These are phyloP conservation scores for Tricholoma flavovirens DNA, from an alignment of 768 basidiomycete genomes.

Conservation along the genomic window DNA sequence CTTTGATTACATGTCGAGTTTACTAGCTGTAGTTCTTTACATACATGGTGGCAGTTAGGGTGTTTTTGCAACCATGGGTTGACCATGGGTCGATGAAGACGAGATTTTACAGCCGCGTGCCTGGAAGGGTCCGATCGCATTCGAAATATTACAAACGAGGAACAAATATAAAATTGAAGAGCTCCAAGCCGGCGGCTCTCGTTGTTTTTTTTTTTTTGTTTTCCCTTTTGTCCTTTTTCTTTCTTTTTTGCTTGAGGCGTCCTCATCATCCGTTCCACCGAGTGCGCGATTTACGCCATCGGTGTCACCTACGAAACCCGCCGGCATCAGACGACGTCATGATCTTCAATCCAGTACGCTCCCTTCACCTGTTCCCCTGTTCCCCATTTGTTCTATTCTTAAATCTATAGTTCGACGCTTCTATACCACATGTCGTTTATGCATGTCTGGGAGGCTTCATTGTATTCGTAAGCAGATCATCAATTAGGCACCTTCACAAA, in stretches of 20 bases:
- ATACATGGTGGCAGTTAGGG: too few species aligned
- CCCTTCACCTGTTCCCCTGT: neutral
- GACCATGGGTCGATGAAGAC: too few species aligned
- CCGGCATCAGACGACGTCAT: slow-evolving; percentile 26
- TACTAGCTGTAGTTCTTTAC: too few species aligned
- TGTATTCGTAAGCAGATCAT: slow-evolving; percentile 52
- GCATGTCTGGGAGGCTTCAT: slow-evolving; percentile 78
- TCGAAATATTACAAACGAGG: neutral
- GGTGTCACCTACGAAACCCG: slow-evolving; percentile 1
- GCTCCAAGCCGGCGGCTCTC: neutral
- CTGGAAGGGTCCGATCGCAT: neutral
- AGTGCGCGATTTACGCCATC: slow-evolving; percentile 18
- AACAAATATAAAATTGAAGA: slow-evolving; percentile 20
- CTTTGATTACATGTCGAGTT: too few species aligned
- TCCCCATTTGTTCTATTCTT: neutral
- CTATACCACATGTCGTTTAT: slow-evolving; percentile 71
- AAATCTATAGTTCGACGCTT: slow-evolving; percentile 49
- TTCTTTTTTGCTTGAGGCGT: slow-evolving; percentile 5
- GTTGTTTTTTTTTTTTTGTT: too few species aligned
- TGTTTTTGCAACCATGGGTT: too few species aligned
- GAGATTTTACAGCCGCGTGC: neutral
- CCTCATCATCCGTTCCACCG: neutral
- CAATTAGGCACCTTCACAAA: neutral
- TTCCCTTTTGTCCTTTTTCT: slow-evolving; percentile 1
- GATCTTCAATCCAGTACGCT: slow-evolving; percentile 45